Evolutionary conservation across 139 green algal genomes (phyloP), one percentile per base, ranked within the genome.

Genomic region (Chlamydomonas schloesseri): DNA sequence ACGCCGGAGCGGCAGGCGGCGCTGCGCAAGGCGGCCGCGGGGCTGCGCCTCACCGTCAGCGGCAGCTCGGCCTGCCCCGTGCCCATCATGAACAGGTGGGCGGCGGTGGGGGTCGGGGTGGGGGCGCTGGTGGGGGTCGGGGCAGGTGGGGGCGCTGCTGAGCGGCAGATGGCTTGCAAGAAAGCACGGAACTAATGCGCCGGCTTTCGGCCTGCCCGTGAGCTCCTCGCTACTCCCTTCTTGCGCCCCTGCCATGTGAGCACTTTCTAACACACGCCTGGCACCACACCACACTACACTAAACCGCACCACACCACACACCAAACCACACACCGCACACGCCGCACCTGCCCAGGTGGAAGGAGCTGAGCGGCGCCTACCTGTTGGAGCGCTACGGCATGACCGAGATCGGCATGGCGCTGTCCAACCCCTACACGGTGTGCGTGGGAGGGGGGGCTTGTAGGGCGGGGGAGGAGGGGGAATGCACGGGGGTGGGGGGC

Each of bases 331-430:
- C 15, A 28, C 5, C 58, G 9, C 23, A 24, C 23, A 65, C 58
- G 58, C 23, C 58, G 58, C 23, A 1, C 34, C 13, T 62, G 33
- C 82, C 42, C 78, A 89, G 87, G 31, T 95, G 91, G 91, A 72
- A 82, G 75, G 83, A 79, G 70, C 42, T 93, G 33, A 87, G 89
- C 86, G 95, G 94, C 0, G 79, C 92, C 58, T 81, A 67, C 71
- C 94, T 99, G 78, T 91, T 99, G 78, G 98, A 99, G 89, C 88
- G 98, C 57, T 99, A 99, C 79, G 98, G 98, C 67, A 99, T 99
- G 98, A 99, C 97, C 0, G 98, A 99, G 91, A 97, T 97, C 0
- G 97, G 97, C 78, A 99, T 99, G 98, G 93, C 96, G 26, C 90
- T 99, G 77, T 96, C 93, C 14, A 99, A 99, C 71, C 96, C 96